phyloP scores from a whole-genome alignment of 2,329 filamentous ascomycete species.

The Aspergillus unguis region DNA sequence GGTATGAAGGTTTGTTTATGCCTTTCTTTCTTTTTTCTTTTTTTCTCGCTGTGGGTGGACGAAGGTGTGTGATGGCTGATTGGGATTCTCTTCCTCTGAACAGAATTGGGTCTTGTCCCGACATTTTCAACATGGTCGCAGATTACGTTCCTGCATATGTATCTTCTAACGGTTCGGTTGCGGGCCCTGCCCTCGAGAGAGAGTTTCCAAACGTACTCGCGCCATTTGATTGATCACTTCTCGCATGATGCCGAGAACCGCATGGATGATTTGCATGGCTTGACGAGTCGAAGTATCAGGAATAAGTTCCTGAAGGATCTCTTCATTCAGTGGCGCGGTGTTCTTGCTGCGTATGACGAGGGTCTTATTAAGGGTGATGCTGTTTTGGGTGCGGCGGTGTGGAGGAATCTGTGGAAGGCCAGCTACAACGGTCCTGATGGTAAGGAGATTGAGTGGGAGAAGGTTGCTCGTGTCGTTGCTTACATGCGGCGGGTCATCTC shows the following conservation, averaged over 20 bases:
- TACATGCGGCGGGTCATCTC: slow-evolving; percentile 60
- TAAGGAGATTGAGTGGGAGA: slow-evolving; percentile 56
- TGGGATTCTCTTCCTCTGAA: not conserved
- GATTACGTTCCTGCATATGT: slow-evolving; percentile 94
- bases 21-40: not conserved
- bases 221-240: slow-evolving; percentile 91
- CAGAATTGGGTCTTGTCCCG: slow-evolving; percentile 73
- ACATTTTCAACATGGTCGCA: slow-evolving; percentile 97
- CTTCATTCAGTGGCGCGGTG: slow-evolving; percentile 87
- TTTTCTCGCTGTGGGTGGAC: not conserved
- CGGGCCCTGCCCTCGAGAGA: slow-evolving; percentile 68
- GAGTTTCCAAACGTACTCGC: slow-evolving; percentile 72
- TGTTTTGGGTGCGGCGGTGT: slow-evolving; percentile 65
- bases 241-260: slow-evolving; percentile 68
- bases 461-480: slow-evolving; percentile 59
- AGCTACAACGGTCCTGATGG: slow-evolving; percentile 43
- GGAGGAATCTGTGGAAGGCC: slow-evolving; percentile 89
- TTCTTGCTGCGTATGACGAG: slow-evolving; percentile 64
- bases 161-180: slow-evolving; percentile 78
- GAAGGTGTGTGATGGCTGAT: too few species aligned
- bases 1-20: slow-evolving; percentile 68
- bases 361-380: slow-evolving; percentile 47
- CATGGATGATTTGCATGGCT: slow-evolving; percentile 51
- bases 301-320: slow-evolving; percentile 75
- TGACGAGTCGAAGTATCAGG: slow-evolving; percentile 53